Evolutionary conservation across 2,329 filamentous ascomycete genomes (phyloP).

Genomic region (Aspergillus ustus): DNA sequence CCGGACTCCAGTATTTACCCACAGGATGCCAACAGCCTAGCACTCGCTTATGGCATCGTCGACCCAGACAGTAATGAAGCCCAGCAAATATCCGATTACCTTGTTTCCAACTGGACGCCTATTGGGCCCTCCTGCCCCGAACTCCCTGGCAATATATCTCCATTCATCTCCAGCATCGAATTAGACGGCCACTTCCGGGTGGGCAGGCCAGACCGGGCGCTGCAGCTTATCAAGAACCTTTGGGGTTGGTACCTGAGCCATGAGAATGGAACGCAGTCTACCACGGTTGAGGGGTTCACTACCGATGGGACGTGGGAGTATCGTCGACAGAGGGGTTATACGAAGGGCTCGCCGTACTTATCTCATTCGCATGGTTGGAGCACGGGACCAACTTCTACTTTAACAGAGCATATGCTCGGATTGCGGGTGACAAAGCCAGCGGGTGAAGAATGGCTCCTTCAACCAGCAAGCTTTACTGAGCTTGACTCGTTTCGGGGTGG

Average conservation of each 20-base stretch:
- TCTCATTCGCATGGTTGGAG: background rate
- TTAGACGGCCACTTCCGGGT: slow-evolving; percentile 50
- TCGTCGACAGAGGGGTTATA: background rate
- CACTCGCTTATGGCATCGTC: background rate
- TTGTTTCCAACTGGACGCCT: background rate
- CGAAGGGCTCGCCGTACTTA: background rate
- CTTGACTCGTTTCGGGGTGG: background rate
- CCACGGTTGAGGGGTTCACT: slow-evolving; percentile 58
- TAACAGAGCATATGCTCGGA: background rate
- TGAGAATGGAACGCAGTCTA: slow-evolving; percentile 57
- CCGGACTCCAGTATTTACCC: background rate
- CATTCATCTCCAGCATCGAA: slow-evolving; percentile 49
- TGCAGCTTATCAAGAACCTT: slow-evolving; percentile 52
- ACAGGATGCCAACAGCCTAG: slow-evolving; percentile 1
- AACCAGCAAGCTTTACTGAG: background rate
- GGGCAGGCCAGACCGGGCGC: slow-evolving; percentile 40
- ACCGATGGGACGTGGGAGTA: slow-evolving; percentile 40
- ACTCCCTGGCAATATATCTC: slow-evolving; percentile 10
- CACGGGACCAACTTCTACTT: background rate
- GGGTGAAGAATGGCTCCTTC: background rate
- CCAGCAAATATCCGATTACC: background rate
- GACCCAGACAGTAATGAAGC: background rate
- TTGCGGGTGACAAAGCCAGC: background rate
- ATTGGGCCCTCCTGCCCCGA: background rate
- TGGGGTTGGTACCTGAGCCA: slow-evolving; percentile 63